Conservation (phyloP, 164 flowering plant genomes). For the Chimonanthus praecox region DNA sequence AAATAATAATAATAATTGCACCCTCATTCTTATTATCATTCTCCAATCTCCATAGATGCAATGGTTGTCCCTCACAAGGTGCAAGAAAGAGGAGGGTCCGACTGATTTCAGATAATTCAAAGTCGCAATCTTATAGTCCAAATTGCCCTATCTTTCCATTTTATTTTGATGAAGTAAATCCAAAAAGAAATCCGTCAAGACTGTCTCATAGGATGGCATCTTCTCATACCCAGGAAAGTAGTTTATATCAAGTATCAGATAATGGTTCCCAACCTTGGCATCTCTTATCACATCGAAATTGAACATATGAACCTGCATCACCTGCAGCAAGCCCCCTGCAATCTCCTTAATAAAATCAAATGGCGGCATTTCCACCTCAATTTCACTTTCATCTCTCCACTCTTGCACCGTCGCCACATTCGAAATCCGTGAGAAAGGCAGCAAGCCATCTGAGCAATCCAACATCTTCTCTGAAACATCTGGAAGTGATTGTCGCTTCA, state of each 20-base stretch:
- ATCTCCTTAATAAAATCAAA: slow-evolving; percentile 44
- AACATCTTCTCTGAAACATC: slow-evolving; percentile 63
- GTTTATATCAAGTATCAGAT: slow-evolving; percentile 73
- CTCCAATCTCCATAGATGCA: background rate
- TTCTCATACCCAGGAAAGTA: slow-evolving; percentile 86
- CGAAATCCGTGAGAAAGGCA: slow-evolving; percentile 74
- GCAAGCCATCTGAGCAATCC: slow-evolving; percentile 33
- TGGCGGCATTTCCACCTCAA: slow-evolving; percentile 59
- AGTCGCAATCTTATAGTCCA: background rate
- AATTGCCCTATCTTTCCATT: background rate
- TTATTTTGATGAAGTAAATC: slow-evolving; percentile 30
- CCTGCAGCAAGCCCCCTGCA: slow-evolving; percentile 47
- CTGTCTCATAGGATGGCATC: slow-evolving; percentile 68
- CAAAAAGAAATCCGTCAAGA: slow-evolving; percentile 64
- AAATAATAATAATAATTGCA: no score
- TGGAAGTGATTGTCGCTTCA: slow-evolving; percentile 70
- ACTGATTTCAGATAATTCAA: background rate
- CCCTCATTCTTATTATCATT: no score
- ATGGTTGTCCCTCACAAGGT: background rate
- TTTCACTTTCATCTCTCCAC: slow-evolving; percentile 27
- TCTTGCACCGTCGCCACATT: slow-evolving; percentile 39
- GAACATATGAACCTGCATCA: slow-evolving; percentile 49
- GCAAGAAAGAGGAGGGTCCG: background rate
- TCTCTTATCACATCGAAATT: slow-evolving; percentile 86
- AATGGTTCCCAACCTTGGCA: slow-evolving; percentile 47